Percentiles rank a stretch among this genome's conserved stretches.
phyloP scores from a whole-genome alignment of 805 yeast genomes.

The Candida pseudofarinosa region DNA sequence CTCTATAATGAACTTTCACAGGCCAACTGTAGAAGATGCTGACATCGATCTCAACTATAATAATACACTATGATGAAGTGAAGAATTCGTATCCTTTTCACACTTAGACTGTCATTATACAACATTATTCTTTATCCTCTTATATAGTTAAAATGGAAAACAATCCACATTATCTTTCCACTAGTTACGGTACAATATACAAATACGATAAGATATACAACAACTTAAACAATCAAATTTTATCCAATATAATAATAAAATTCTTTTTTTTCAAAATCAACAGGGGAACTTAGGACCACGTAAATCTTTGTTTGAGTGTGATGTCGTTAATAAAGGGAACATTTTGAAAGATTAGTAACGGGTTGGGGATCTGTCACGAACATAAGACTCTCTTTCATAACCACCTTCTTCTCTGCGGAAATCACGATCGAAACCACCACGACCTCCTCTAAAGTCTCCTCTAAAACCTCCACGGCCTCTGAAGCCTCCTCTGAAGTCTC shows the following conservation, averaged over 20 bases:
- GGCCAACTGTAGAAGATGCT: too few relatives aligned
- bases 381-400: conserved; percentile 45
- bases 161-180: conserved; percentile 9
- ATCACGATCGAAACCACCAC: conserved; percentile 26
- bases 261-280: background rate
- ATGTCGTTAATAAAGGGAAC: background rate
- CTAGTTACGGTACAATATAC: conserved; percentile 5
- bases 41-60: background rate
- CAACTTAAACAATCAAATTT: conserved; percentile 8
- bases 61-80: conserved; percentile 1
- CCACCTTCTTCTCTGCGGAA: conserved; percentile 48
- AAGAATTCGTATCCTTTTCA: background rate
- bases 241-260: conserved; percentile 1
- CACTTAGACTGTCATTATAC: background rate
- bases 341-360: conserved; percentile 41
- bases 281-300: background rate
- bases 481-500: conserved; percentile 29
- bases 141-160: conserved; percentile 2
- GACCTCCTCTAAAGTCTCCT: conserved; percentile 29
- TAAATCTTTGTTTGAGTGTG: background rate
- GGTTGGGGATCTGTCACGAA: conserved; percentile 65
- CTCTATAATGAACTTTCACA: too few relatives aligned
- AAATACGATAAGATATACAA: conserved; percentile 9
- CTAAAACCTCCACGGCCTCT: conserved; percentile 31
- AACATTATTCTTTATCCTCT: conserved; percentile 2